Evolutionary conservation across 2,329 filamentous ascomycete species (phyloP).

Genomic region (Monosporascus ibericus): DNA sequence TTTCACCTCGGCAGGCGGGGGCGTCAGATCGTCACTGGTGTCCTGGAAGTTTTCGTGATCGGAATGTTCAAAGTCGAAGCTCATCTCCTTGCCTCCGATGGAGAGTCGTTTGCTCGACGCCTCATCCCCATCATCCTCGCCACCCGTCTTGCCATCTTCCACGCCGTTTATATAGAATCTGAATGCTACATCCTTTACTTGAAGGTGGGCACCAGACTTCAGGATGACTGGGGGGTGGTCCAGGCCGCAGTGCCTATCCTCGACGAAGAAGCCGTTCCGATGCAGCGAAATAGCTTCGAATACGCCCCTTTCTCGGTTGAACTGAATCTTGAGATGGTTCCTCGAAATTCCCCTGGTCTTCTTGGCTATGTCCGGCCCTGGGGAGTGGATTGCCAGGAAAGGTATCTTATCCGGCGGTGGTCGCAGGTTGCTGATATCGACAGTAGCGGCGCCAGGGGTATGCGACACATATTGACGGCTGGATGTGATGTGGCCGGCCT

Average conservation of each 20-base stretch:
- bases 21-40: constrained; percentile 45
- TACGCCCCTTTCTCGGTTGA: constrained; percentile 54
- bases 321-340: constrained; percentile 66
- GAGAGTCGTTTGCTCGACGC: constrained; percentile 42
- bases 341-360: constrained; percentile 70
- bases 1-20: constrained; percentile 31
- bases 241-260: constrained; percentile 47
- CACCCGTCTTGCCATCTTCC: constrained; percentile 50
- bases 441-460: constrained; percentile 51
- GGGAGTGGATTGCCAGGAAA: constrained; percentile 67
- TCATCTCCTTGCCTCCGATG: constrained; percentile 63
- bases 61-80: constrained; percentile 63
- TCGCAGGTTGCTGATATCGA: constrained; percentile 53
- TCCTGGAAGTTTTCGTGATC: constrained; percentile 51
- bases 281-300: constrained; percentile 60
- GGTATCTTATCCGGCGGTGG: constrained; percentile 58
- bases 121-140: constrained; percentile 49
- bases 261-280: constrained; percentile 64
- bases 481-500: constrained; percentile 41
- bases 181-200: constrained; percentile 66
- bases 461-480: constrained; percentile 57
- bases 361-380: constrained; percentile 51
- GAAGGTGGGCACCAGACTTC: constrained; percentile 58
- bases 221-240: constrained; percentile 51
- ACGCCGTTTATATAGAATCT: constrained; percentile 63